Percentiles rank a stretch among this genome's conserved stretches.
Conservation (phyloP, 352 stramenopile species). For the Phytopythium mirpurense region DNA sequence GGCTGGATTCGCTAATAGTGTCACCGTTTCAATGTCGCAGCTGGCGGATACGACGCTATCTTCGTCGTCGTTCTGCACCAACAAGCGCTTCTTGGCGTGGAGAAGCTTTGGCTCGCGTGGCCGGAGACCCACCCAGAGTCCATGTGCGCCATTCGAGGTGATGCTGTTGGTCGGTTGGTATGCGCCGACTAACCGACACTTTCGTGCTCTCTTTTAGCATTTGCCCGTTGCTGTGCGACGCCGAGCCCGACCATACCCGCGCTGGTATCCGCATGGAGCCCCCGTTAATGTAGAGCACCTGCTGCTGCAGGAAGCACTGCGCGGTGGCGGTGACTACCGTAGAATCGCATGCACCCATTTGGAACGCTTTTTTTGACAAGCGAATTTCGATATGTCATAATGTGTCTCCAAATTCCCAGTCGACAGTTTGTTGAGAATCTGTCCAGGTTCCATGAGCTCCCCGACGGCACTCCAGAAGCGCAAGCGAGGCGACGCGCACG, state of each 20-base stretch:
- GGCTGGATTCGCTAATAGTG: not conserved
- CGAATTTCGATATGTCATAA: not conserved
- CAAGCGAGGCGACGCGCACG: not conserved
- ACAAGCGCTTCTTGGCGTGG: slow-evolving; percentile 43
- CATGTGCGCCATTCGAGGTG: slow-evolving; percentile 25
- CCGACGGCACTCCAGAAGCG: slow-evolving; percentile 6
- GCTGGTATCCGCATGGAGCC: slow-evolving; percentile 1
- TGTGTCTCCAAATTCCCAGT: no score
- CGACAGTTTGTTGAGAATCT: no score
- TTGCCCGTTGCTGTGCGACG: slow-evolving; percentile 62
- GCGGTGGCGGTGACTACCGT: no score
- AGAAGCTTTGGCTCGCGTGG: slow-evolving; percentile 77
- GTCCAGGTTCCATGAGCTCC: not conserved
- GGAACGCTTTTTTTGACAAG: no score
- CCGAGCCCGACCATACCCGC: slow-evolving; percentile 12
- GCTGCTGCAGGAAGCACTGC: no score
- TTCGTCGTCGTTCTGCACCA: slow-evolving; percentile 87
- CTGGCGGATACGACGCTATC: slow-evolving; percentile 95
- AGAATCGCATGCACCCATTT: no score
- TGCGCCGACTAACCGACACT: no score
- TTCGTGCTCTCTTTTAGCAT: slow-evolving; percentile 26
- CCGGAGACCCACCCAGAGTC: slow-evolving; percentile 30
- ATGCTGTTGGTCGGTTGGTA: not conserved
- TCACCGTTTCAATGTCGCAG: slow-evolving; percentile 18
- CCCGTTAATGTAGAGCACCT: not conserved